These are phyloP conservation scores for Microcera coccophila DNA, from an alignment of 2,329 filamentous ascomycete genomes.

Conservation along the genomic window DNA sequence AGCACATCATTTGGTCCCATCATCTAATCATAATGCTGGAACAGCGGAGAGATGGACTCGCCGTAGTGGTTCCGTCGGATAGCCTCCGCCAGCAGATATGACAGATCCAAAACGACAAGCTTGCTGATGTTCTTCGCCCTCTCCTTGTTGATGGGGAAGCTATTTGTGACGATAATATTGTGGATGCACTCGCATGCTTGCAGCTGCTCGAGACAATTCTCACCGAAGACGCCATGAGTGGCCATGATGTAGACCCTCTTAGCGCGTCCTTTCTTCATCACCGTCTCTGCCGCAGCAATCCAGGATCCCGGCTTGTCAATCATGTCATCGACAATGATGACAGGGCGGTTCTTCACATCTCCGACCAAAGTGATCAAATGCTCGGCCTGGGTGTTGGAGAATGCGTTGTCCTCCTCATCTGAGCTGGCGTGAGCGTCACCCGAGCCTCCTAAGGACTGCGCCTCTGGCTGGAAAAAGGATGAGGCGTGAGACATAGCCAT, in stretches of 20 bases:
- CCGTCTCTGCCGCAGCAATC: conserved; percentile 96
- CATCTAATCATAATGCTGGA: conserved; percentile 60
- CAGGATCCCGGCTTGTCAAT: conserved; percentile 96
- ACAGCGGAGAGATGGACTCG: conserved; percentile 70
- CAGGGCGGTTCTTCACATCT: conserved; percentile 80
- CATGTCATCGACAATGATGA: conserved; percentile 98
- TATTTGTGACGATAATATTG: conserved; percentile 92
- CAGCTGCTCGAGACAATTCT: conserved; percentile 83
- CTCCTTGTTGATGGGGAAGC: conserved; percentile 82
- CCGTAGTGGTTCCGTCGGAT: conserved; percentile 96
- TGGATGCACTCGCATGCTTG: conserved; percentile 92
- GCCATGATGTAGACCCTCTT: conserved; percentile 97
- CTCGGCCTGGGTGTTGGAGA: conserved; percentile 75
- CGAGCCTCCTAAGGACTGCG: conserved; percentile 71
- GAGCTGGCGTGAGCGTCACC: conserved; percentile 78
- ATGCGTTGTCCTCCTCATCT: conserved; percentile 90
- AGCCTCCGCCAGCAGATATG: conserved; percentile 81
- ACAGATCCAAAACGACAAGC: conserved; percentile 84
- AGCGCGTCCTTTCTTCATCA: conserved; percentile 85
- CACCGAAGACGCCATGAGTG: conserved; percentile 91
- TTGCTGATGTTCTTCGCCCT: conserved; percentile 71
- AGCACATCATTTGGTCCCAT: conserved; percentile 7
- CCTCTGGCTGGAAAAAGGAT: conserved; percentile 68
- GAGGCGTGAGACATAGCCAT: conserved; percentile 80
- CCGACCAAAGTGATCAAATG: conserved; percentile 97